phyloP scores from a whole-genome alignment of 2,329 filamentous ascomycete genomes.

The Stemphylium vesicarium region DNA sequence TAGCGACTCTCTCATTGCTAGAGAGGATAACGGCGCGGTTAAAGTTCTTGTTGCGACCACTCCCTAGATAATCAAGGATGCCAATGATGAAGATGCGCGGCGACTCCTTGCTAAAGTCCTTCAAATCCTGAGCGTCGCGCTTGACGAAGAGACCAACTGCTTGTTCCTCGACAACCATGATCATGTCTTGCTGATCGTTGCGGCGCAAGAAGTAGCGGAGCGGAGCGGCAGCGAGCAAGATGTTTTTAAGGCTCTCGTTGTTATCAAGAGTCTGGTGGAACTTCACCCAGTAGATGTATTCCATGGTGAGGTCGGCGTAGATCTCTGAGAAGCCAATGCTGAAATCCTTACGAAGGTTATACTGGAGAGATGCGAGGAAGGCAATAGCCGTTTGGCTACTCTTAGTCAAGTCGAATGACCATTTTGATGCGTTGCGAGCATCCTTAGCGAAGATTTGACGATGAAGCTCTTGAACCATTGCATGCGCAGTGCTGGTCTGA shows the following conservation, averaged over 20 bases:
- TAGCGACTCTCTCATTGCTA: slow-evolving; percentile 29
- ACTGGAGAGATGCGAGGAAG: slow-evolving; percentile 56
- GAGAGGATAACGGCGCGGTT: slow-evolving; percentile 35
- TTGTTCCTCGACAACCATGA: slow-evolving; percentile 31
- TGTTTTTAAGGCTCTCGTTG: slow-evolving; percentile 48
- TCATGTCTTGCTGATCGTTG: slow-evolving; percentile 30
- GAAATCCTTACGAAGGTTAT: slow-evolving; percentile 49
- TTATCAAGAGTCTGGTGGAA: slow-evolving; percentile 38
- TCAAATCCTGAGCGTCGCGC: slow-evolving; percentile 32
- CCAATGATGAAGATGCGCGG: slow-evolving; percentile 39
- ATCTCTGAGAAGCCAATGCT: slow-evolving; percentile 51
- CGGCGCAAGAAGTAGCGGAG: slow-evolving; percentile 37
- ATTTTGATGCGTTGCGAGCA: slow-evolving; percentile 32
- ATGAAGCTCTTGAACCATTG: slow-evolving; percentile 56
- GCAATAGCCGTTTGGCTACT: slow-evolving; percentile 36
- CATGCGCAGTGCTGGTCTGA: slow-evolving; percentile 51
- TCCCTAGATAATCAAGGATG: slow-evolving; percentile 36
- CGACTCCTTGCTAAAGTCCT: slow-evolving; percentile 34
- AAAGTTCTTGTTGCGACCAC: slow-evolving; percentile 37
- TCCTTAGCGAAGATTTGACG: slow-evolving; percentile 58
- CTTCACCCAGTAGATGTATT: slow-evolving; percentile 43
- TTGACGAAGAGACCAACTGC: slow-evolving; percentile 36
- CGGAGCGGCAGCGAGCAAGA: slow-evolving; percentile 39
- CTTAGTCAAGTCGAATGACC: slow-evolving; percentile 41
- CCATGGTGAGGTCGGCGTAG: slow-evolving; percentile 51